Percentiles rank a stretch among this genome's conserved stretches.
Evolutionary conservation across 2,329 filamentous ascomycete genomes (phyloP).

Genomic region (Epichloe bromicola): DNA sequence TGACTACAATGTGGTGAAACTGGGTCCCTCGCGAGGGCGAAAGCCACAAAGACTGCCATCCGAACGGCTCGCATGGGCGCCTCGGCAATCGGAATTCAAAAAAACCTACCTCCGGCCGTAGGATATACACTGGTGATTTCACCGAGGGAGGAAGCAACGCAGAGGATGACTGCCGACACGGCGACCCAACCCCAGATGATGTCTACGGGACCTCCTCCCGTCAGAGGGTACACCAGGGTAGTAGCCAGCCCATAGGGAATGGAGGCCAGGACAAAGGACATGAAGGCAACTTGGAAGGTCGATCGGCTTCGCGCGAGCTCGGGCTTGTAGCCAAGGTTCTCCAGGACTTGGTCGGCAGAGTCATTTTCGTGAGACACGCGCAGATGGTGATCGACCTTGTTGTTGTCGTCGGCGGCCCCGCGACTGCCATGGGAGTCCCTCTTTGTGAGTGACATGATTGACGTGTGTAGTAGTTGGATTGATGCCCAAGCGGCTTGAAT

Average conservation of each 20-base stretch:
- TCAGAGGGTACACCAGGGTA: slow-evolving; percentile 53
- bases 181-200: slow-evolving; percentile 63
- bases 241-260: slow-evolving; percentile 64
- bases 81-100: background rate
- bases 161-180: slow-evolving; percentile 57
- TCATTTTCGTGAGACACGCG: slow-evolving; percentile 17
- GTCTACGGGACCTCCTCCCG: slow-evolving; percentile 52
- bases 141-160: slow-evolving; percentile 56
- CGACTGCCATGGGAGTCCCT: slow-evolving; percentile 11
- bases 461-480: too few relatives aligned
- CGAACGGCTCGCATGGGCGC: background rate
- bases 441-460: slow-evolving; percentile 12
- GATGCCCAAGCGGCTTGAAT: too few relatives aligned
- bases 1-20: too few relatives aligned
- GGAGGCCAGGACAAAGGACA: slow-evolving; percentile 64
- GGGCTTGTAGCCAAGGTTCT: slow-evolving; percentile 52
- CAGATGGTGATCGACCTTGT: slow-evolving; percentile 16
- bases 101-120: slow-evolving; percentile 49
- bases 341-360: slow-evolving; percentile 49
- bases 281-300: slow-evolving; percentile 58
- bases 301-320: slow-evolving; percentile 53
- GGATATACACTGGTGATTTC: slow-evolving; percentile 68
- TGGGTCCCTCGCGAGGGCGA: background rate
- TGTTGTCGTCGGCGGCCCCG: slow-evolving; percentile 15
- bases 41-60: background rate